Percentiles rank a stretch among this genome's conserved stretches.
phyloP scores from a whole-genome alignment of 2,329 filamentous ascomycete genomes.

The Graphilbum fragrans region DNA sequence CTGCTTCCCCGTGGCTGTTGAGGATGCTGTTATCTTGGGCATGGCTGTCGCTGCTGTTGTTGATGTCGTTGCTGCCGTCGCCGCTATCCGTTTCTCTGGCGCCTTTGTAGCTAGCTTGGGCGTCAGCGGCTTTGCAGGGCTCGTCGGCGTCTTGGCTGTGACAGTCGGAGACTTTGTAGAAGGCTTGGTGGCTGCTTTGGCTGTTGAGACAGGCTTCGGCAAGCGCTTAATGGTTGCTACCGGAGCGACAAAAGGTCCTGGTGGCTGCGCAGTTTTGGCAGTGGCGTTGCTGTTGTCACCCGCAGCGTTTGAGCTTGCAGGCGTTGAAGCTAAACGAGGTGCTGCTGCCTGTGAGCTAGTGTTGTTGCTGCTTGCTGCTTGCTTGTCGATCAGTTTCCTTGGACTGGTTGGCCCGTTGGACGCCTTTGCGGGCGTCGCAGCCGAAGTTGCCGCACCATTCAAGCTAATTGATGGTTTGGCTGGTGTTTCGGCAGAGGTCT shows the following conservation, averaged over 20 bases:
- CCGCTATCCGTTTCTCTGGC: conserved; percentile 15
- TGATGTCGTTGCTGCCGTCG: neutral
- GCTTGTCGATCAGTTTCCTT: too few relatives aligned
- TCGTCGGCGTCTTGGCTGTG: conserved; percentile 24
- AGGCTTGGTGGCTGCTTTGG: conserved; percentile 20
- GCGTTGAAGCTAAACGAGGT: too few relatives aligned
- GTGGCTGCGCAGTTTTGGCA: conserved; percentile 3
- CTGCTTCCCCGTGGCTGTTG: conserved; percentile 15
- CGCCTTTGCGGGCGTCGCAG: too few relatives aligned
- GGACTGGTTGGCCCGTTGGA: too few relatives aligned
- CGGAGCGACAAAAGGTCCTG: neutral
- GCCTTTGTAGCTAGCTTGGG: conserved; percentile 17
- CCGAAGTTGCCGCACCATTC: too few relatives aligned
- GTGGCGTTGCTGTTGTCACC: neutral
- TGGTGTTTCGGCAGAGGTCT: too few relatives aligned
- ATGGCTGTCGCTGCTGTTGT: conserved; percentile 10
- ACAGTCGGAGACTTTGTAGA: conserved; percentile 22
- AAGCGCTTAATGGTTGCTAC: neutral
- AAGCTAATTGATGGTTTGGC: too few relatives aligned
- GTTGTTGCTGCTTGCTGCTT: too few relatives aligned
- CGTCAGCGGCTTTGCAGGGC: conserved; percentile 16
- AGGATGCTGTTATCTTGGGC: conserved; percentile 11
- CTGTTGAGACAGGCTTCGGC: conserved; percentile 20
- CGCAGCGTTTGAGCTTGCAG: too few relatives aligned
- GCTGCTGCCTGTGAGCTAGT: too few relatives aligned